Evolutionary conservation across 257 asterid genomes (phyloP).

Genomic region (Solanum piurae): DNA sequence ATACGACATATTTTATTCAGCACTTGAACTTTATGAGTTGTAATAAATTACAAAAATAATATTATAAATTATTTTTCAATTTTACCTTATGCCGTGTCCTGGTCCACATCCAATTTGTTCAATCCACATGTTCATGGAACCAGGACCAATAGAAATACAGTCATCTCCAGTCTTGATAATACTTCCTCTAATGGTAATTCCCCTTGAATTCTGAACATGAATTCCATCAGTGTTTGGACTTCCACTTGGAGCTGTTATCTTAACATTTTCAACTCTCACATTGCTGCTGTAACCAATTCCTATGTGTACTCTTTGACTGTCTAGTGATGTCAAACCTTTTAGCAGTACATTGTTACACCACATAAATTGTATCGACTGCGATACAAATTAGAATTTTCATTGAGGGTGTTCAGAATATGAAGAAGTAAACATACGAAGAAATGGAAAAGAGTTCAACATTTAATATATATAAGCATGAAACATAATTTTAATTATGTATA

Average conservation of each 20-base stretch:
- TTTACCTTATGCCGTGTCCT: background rate
- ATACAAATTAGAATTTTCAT: accelerated
- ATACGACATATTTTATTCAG: background rate
- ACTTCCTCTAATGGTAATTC: background rate
- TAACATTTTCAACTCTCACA: conserved; percentile 1
- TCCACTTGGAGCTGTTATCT: conserved; percentile 1
- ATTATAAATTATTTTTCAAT: too few species aligned
- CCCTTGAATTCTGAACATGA: conserved; percentile 1
- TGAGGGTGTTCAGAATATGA: background rate
- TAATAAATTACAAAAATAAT: too few species aligned
- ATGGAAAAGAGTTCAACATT: too few species aligned
- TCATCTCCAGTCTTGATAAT: background rate
- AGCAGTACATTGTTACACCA: background rate
- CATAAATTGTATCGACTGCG: conserved; percentile 1
- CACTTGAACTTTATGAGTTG: background rate
- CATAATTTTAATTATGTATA: too few species aligned
- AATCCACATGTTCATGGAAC: conserved; percentile 1
- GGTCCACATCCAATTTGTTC: conserved; percentile 2
- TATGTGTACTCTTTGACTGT: background rate
- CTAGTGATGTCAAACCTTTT: background rate
- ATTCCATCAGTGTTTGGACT: conserved; percentile 1
- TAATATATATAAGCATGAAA: too few species aligned
- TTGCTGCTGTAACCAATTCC: conserved; percentile 1
- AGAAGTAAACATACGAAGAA: too few species aligned
- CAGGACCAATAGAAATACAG: background rate